These are phyloP conservation scores for Echites panduratus DNA, from an alignment of 257 asterid species.

Conservation along the genomic window DNA sequence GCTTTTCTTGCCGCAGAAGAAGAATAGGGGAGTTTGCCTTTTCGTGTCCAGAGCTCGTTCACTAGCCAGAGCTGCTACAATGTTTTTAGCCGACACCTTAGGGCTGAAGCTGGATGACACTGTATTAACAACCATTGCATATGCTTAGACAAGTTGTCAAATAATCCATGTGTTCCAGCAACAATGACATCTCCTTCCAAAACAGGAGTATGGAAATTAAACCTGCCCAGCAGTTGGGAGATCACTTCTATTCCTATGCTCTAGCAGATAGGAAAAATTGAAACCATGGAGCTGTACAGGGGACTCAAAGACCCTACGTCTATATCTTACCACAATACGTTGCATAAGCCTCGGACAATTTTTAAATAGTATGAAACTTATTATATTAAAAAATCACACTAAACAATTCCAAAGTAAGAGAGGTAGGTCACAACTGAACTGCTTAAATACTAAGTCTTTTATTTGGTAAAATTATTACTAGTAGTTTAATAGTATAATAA, in stretches of 20 bases:
- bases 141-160: constrained; percentile 58
- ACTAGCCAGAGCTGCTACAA: constrained; percentile 59
- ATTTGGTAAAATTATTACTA: too few relatives aligned
- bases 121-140: constrained; percentile 52
- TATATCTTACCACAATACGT: constrained; percentile 68
- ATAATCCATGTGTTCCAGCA: constrained; percentile 84
- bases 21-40: constrained; percentile 56
- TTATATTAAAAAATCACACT: too few relatives aligned
- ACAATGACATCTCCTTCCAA: constrained; percentile 61
- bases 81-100: constrained; percentile 49
- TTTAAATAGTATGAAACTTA: too few relatives aligned
- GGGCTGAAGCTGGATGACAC: constrained; percentile 45
- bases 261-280: constrained; percentile 78
- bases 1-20: constrained; percentile 69
- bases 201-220: constrained; percentile 41
- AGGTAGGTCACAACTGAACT: too few relatives aligned
- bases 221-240: constrained; percentile 64
- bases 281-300: constrained; percentile 82
- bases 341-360: too few relatives aligned
- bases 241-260: constrained; percentile 44
- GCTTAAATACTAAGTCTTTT: too few relatives aligned
- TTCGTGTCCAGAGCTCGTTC: constrained; percentile 50
- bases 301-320: constrained; percentile 48
- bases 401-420: too few relatives aligned
- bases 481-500: too few relatives aligned